Evolutionary conservation across 371 early-diverging fungal species (phyloP), one percentile per base, ranked within the genome.

Genomic region (Mucor circinelloides): DNA sequence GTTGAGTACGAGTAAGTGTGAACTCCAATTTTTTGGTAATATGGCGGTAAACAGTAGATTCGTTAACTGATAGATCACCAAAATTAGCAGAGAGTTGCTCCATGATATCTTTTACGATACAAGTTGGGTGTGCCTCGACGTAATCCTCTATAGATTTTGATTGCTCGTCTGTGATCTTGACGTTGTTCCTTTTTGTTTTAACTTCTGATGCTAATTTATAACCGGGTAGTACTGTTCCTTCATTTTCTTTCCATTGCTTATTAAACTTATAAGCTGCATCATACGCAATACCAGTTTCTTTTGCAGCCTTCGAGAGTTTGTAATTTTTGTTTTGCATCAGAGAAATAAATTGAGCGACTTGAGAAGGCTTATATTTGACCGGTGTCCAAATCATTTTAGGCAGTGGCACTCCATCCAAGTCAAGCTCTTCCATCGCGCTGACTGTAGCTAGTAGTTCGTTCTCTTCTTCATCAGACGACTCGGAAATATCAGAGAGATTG

Each of bases 11-110:
- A 52, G 68, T 67, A 17, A 74, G 58, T 27, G 68, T 65, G 52
- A 74, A 68, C 48, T 67, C 36, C 0, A 70, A 57, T 46, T 70
- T 74, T n/a, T 70, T 50, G 50, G 64, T 66, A 21, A 74, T 63
- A 36, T 70, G 70, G 54, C 68, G 66, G 57, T 68, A 63, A 27
- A 70, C 66, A 50, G 59, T 63, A 17, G n/a, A n/a, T n/a, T n/a
- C n/a, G n/a, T n/a, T n/a, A n/a, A n/a, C n/a, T n/a, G n/a, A n/a
- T n/a, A n/a, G n/a, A n/a, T n/a, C n/a, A n/a, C n/a, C n/a, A n/a
- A n/a, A n/a, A n/a, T n/a, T n/a, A n/a, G n/a, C n/a, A n/a, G n/a
- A n/a, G n/a, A n/a, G n/a, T 13, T n/a, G 15, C 19, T 61, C 67
- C 30, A 61, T 67, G 28, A 61, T 55, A 57, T 64, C 67, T 44